Percentiles rank a stretch among this genome's conserved stretches.
Conservation (phyloP, 768 basidiomycete species). For the Russula lepida region DNA sequence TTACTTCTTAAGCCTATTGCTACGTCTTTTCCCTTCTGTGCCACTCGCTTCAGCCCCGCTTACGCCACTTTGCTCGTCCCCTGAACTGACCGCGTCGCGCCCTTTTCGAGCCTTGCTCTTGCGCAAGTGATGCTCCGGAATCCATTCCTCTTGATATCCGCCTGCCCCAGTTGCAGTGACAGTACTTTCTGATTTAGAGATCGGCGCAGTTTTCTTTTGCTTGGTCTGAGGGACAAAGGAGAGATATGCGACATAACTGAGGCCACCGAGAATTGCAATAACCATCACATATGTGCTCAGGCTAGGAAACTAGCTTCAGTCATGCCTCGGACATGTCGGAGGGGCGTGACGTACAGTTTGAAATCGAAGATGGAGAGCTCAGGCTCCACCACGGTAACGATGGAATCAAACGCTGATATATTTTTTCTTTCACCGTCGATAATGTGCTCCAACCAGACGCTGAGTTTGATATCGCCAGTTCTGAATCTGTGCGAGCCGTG, state of each 20-base stretch:
- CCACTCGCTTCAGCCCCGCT: conserved; percentile 61
- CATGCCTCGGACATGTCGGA: neutral
- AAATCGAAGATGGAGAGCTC: conserved; percentile 69
- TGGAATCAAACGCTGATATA: conserved; percentile 63
- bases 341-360: conserved; percentile 51
- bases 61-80: conserved; percentile 41
- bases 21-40: conserved; percentile 39
- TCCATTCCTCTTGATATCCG: conserved; percentile 85
- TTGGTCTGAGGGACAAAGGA: conserved; percentile 56
- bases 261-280: conserved; percentile 50
- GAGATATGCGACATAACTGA: conserved; percentile 55
- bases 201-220: conserved; percentile 35
- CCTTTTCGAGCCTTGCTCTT: conserved; percentile 48
- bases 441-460: conserved; percentile 66
- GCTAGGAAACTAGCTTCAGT: conserved; percentile 25
- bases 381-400: conserved; percentile 75
- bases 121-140: conserved; percentile 81
- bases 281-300: conserved; percentile 68
- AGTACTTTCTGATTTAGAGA: conserved; percentile 41
- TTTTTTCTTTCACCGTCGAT: conserved; percentile 49
- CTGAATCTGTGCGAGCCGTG: neutral
- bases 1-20: conserved; percentile 43
- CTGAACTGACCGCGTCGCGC: conserved; percentile 42
- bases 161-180: conserved; percentile 58
- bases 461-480: conserved; percentile 41